Evolutionary conservation across 2,329 filamentous ascomycete species (phyloP), one percentile per base, ranked within the genome.

Genomic region (Colletotrichum plurivorum): DNA sequence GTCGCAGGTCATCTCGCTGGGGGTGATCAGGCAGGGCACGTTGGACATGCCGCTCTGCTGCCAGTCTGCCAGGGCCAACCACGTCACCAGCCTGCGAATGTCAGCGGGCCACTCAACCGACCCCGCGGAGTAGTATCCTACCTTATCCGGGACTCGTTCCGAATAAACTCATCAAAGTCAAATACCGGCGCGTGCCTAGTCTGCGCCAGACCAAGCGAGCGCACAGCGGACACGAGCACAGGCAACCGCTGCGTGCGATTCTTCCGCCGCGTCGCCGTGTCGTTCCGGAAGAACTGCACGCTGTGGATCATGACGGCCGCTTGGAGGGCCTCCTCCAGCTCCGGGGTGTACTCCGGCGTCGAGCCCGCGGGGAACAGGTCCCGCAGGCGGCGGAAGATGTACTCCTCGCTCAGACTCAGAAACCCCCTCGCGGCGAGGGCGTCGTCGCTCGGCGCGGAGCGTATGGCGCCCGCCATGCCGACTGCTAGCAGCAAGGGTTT

Each of bases 21-120:
- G 71, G 1, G 73, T 72, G 18, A 73, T 73, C 12, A 70, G 31
- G 2, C 72, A 69, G n/a, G 73, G 74, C 3, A 59, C 61, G 53
- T 76, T 73, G 52, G 72, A 74, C 60, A 75, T 70, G 54, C 76
- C 73, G 22, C 67, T 56, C 36, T 78, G 75, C 22, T 77, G 75
- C 74, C 75, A 77, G 60, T 77, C 75, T 7, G 67, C 66, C 5
- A 76, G 54, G 9, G 74, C 61, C 3, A 72, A 71, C 74, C 75
- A 76, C 0, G 58, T 71, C 1, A 72, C 73, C 20, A 76, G 65
- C 13, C 77, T 77, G n/a, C n/a, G n/a, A n/a, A n/a, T n/a, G n/a
- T n/a, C n/a, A n/a, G n/a, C n/a, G n/a, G n/a, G n/a, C n/a, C n/a
- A n/a, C n/a, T n/a, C n/a, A n/a, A n/a, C n/a, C n/a, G n/a, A n/a